Percentiles rank a stretch among this genome's conserved stretches.
phyloP scores from a whole-genome alignment of 352 stramenopile genomes.

The Phytopythium kandeliae region DNA sequence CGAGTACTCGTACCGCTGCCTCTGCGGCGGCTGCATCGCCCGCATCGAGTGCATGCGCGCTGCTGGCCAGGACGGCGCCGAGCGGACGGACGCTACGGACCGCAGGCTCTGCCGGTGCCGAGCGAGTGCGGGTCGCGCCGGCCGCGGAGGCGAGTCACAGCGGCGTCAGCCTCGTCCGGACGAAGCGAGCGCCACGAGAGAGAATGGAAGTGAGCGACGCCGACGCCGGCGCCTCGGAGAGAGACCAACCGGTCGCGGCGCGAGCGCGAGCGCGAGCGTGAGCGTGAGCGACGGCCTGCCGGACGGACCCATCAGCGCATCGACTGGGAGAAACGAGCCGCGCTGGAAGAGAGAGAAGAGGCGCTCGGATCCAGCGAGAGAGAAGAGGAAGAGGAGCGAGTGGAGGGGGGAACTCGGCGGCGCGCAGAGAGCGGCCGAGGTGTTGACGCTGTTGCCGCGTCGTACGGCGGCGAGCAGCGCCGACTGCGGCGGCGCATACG shows the following conservation, averaged over 20 bases:
- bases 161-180: background rate
- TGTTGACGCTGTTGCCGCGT: background rate
- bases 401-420: slow-evolving; percentile 3
- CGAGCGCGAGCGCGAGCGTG: too few relatives aligned
- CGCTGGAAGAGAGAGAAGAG: slow-evolving; percentile 5
- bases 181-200: slow-evolving; percentile 1
- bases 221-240: too few relatives aligned
- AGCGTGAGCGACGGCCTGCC: too few relatives aligned
- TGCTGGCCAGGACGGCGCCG: too few relatives aligned
- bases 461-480: background rate
- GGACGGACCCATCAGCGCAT: too few relatives aligned
- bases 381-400: slow-evolving; percentile 1
- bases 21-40: background rate
- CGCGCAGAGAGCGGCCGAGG: slow-evolving; percentile 1
- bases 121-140: background rate
- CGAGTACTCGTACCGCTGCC: slow-evolving; percentile 37
- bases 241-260: too few relatives aligned
- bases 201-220: background rate
- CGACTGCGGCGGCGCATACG: background rate
- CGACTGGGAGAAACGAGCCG: slow-evolving; percentile 5
- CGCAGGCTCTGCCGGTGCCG: too few relatives aligned
- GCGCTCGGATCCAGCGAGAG: background rate
- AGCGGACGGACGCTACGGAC: too few relatives aligned
- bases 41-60: background rate
- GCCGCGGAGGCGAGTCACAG: background rate